A percentile compares a stretch with the other conserved stretches of the same genome.
Evolutionary conservation across 1,284 basidiomycete species (phyloP).

Genomic region (Malassezia yamatoensis): DNA sequence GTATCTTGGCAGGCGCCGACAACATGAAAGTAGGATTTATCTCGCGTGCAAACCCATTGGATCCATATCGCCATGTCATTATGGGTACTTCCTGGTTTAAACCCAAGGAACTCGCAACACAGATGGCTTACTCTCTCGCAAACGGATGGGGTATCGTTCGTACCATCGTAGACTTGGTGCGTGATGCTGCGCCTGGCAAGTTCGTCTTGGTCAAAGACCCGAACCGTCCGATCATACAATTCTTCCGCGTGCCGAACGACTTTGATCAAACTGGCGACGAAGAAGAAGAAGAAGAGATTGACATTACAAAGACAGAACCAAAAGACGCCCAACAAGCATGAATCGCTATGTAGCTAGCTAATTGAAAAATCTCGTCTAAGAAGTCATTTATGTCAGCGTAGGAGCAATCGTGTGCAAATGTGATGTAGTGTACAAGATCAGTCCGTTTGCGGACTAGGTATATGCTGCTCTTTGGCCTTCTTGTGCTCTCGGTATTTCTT

Average conservation of each 20-base stretch:
- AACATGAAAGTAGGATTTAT: slow-evolving; percentile 95
- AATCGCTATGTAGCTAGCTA: too few relatives aligned
- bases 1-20: slow-evolving; percentile 87
- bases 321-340: too few relatives aligned
- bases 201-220: slow-evolving; percentile 47
- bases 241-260: slow-evolving; percentile 80
- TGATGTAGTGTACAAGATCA: too few relatives aligned
- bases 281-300: slow-evolving; percentile 52
- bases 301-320: slow-evolving; percentile 30
- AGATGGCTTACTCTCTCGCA: slow-evolving; percentile 85
- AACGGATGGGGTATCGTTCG: slow-evolving; percentile 97
- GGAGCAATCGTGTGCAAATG: too few relatives aligned
- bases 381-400: too few relatives aligned
- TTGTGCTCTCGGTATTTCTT: slow-evolving; percentile 33
- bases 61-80: slow-evolving; percentile 89
- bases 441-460: too few relatives aligned
- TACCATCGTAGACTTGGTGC: slow-evolving; percentile 40
- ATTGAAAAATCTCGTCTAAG: too few relatives aligned
- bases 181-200: slow-evolving; percentile 34
- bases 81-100: slow-evolving; percentile 89
- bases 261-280: slow-evolving; percentile 57
- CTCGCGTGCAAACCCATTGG: slow-evolving; percentile 82
- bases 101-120: slow-evolving; percentile 82
- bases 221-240: slow-evolving; percentile 65
- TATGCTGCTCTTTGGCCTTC: slow-evolving; percentile 8